Evolutionary conservation across 2,329 filamentous ascomycete species (phyloP).

Genomic region (Neurospora sp.): DNA sequence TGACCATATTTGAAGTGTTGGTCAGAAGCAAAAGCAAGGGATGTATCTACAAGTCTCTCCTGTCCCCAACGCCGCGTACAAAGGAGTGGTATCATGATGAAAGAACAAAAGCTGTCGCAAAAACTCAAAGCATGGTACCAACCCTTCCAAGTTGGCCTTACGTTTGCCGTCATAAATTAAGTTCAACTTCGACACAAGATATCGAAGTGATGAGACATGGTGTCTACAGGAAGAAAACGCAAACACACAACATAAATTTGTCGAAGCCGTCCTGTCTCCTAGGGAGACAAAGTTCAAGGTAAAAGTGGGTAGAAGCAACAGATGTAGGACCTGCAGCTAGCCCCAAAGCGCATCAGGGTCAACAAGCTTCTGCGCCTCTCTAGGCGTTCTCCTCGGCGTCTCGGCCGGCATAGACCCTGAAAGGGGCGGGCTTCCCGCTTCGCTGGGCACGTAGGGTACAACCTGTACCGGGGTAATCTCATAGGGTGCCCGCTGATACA

Average conservation of each 20-base stretch:
- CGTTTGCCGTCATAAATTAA: not conserved
- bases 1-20: not conserved
- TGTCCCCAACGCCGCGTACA: not conserved
- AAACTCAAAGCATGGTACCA: not conserved
- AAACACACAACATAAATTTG: not conserved
- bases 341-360: slow-evolving; percentile 3
- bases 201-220: not conserved
- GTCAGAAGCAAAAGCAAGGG: not conserved
- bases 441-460: slow-evolving; percentile 5
- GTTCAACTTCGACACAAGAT: not conserved
- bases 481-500: slow-evolving; percentile 10
- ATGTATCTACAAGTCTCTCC: not conserved
- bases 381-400: not conserved
- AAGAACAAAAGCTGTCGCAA: not conserved
- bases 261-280: not conserved
- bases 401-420: not conserved
- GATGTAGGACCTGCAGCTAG: not conserved
- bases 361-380: slow-evolving; percentile 1
- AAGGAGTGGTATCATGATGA: not conserved
- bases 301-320: not conserved
- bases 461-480: slow-evolving; percentile 4
- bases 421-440: slow-evolving; percentile 1
- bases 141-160: not conserved
- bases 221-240: not conserved
- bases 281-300: not conserved